Percentiles rank a stretch among this genome's conserved stretches.
Evolutionary conservation across 208 protist species (phyloP).

Genomic region (Hexamita inflata): DNA sequence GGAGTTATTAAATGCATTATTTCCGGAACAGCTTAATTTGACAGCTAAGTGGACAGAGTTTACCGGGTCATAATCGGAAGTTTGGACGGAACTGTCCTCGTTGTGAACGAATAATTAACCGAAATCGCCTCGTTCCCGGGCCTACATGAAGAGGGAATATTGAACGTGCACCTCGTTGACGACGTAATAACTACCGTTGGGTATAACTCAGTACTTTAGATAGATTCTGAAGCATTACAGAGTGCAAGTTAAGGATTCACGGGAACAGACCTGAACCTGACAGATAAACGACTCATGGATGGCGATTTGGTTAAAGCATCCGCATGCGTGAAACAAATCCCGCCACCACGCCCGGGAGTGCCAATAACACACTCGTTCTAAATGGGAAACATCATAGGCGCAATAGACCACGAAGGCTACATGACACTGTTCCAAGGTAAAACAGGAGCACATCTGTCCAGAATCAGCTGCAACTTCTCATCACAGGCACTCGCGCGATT

Average conservation of each 20-base stretch:
- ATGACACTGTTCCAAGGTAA: slow-evolving; percentile 5
- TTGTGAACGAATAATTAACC: neutral
- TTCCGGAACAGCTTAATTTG: neutral
- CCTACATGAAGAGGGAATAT: neutral
- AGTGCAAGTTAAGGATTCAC: neutral
- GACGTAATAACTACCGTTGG: slow-evolving; percentile 18
- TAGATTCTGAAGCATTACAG: neutral
- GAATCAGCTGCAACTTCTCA: neutral
- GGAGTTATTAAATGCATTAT: neutral
- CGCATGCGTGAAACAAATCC: neutral
- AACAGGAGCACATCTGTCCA: slow-evolving; percentile 5
- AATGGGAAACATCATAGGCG: slow-evolving; percentile 20
- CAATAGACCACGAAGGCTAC: neutral
- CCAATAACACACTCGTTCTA: slow-evolving; percentile 7
- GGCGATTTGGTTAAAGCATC: neutral
- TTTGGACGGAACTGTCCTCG: neutral
- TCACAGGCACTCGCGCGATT: neutral
- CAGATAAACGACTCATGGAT: neutral
- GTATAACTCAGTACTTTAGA: neutral
- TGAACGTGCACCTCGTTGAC: neutral
- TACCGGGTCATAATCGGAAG: neutral
- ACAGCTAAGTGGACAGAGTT: neutral
- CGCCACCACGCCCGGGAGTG: slow-evolving; percentile 1
- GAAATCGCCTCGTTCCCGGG: neutral
- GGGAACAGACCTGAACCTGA: neutral